Percentiles rank a stretch among this genome's conserved stretches.
Conservation (phyloP, 495 filamentous ascomycete genomes). For the Aspergillus haitiensis region DNA sequence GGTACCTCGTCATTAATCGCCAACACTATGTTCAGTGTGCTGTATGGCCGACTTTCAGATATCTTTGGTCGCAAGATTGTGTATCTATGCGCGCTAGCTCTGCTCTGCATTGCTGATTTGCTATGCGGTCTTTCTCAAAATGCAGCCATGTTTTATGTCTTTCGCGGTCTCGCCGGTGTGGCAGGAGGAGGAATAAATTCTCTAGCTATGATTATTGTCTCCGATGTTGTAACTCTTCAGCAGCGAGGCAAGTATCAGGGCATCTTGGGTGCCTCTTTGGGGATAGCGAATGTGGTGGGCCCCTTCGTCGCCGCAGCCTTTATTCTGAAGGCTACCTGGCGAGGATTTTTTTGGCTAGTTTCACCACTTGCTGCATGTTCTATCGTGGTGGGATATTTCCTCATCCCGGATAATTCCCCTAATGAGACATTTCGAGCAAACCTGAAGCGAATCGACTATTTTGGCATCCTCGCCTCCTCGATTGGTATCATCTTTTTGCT, state of each 20-base stretch:
- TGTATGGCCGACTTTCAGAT: constrained; percentile 59
- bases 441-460: constrained; percentile 57
- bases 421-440: constrained; percentile 43
- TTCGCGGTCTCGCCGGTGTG: constrained; percentile 56
- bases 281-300: constrained; percentile 46
- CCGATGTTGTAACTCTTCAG: constrained; percentile 48
- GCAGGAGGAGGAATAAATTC: constrained; percentile 53
- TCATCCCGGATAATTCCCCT: constrained; percentile 43
- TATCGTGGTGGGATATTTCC: constrained; percentile 42
- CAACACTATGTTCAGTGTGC: constrained; percentile 67
- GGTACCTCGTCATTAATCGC: constrained; percentile 76
- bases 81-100: constrained; percentile 45
- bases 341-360: constrained; percentile 51
- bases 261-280: constrained; percentile 44
- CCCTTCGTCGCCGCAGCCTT: constrained; percentile 49
- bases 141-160: constrained; percentile 55
- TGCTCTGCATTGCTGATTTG: constrained; percentile 54
- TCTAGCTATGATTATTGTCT: constrained; percentile 53
- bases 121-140: constrained; percentile 54
- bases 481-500: constrained; percentile 57
- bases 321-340: constrained; percentile 47
- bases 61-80: constrained; percentile 59
- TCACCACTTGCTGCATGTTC: constrained; percentile 43
- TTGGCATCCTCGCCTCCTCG: constrained; percentile 49
- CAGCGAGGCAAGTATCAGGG: constrained; percentile 51